These are phyloP conservation scores for Poa pratensis DNA, from an alignment of 176 grass and related monocot genomes.

Conservation along the genomic window DNA sequence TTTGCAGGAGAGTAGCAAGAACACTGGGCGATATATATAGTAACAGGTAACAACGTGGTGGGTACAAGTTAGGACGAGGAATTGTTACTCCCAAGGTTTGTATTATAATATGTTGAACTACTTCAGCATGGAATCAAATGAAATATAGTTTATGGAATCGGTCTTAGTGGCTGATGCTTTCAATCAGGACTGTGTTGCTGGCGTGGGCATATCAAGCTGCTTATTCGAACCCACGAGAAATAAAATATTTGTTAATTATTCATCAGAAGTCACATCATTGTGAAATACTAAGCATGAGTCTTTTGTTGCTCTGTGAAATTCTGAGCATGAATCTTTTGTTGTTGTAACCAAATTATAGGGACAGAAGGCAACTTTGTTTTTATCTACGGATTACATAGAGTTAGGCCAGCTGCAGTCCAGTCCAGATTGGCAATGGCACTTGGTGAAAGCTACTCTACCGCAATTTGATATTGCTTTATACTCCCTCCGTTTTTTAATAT, in stretches of 20 bases:
- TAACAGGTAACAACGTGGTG: conserved; percentile 27
- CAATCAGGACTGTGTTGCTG: not conserved
- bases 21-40: conserved; percentile 13
- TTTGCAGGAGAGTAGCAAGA: conserved; percentile 37
- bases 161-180: conserved; percentile 7
- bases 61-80: conserved; percentile 20
- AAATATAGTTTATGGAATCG: not conserved
- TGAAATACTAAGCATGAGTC: conserved; percentile 37
- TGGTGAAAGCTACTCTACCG: not conserved
- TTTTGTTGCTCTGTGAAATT: conserved; percentile 32
- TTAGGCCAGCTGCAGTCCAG: conserved; percentile 37
- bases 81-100: conserved; percentile 43
- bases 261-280: conserved; percentile 29
- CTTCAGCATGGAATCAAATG: conserved; percentile 12
- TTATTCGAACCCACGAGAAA: not conserved
- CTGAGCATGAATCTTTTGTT: conserved; percentile 35
- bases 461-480: not conserved
- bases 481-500: too few relatives aligned
- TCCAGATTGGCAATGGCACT: conserved; percentile 6
- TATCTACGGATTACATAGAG: conserved; percentile 24
- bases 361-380: conserved; percentile 33
- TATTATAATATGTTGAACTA: conserved; percentile 30
- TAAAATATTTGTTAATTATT: conserved; percentile 4
- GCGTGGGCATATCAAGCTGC: not conserved
- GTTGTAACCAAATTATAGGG: conserved; percentile 24